phyloP scores from a whole-genome alignment of 1,139 yeast genomes.

The Diutina rugosa region DNA sequence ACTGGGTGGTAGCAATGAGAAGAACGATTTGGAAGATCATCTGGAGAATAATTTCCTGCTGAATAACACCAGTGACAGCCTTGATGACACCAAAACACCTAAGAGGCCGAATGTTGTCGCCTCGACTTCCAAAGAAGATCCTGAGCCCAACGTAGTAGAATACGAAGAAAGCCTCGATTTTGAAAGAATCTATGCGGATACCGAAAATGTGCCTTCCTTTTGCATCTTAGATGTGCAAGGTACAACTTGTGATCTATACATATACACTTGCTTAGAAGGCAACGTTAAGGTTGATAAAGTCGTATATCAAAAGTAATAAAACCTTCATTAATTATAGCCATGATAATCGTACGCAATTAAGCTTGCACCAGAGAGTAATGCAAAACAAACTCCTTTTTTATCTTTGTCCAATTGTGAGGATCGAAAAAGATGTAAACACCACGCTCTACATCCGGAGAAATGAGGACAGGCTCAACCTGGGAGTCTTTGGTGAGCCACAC shows the following conservation, averaged over 20 bases:
- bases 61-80: not conserved
- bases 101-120: not conserved
- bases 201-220: constrained; percentile 56
- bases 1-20: not conserved
- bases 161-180: not conserved
- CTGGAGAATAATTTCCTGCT: no score
- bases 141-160: not conserved
- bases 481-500: constrained; percentile 97
- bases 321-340: not conserved
- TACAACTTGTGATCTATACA: constrained; percentile 63
- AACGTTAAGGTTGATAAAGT: constrained; percentile 91
- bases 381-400: constrained; percentile 68
- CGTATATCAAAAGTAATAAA: constrained; percentile 39
- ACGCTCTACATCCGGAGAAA: constrained; percentile 76
- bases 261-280: constrained; percentile 68
- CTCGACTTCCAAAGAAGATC: not conserved
- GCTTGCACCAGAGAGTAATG: constrained; percentile 47
- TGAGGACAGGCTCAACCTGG: constrained; percentile 75
- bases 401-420: constrained; percentile 93
- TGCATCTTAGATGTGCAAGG: constrained; percentile 80
- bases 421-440: constrained; percentile 96
- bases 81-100: not conserved
- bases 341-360: constrained; percentile 5
- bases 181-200: not conserved
- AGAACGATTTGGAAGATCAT: not conserved